These are phyloP conservation scores for Chaetomium sp. DNA, from an alignment of 2,329 filamentous ascomycete genomes.

Conservation along the genomic window DNA sequence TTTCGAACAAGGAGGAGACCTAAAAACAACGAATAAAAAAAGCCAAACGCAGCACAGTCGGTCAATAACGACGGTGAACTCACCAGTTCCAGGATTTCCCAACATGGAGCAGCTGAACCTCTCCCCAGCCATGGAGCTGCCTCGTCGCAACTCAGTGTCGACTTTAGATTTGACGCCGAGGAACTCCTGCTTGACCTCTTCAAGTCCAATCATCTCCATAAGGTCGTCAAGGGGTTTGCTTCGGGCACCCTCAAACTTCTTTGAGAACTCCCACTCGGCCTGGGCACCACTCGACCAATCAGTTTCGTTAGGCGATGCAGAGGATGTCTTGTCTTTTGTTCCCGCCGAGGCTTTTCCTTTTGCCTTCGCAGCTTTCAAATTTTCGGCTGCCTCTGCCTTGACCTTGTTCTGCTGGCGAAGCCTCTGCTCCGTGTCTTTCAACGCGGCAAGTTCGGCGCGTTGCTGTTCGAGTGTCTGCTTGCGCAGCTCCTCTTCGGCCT, in stretches of 20 bases:
- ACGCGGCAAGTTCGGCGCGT: slow-evolving; percentile 47
- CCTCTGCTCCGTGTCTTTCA: slow-evolving; percentile 41
- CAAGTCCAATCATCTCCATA: slow-evolving; percentile 72
- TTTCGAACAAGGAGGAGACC: slow-evolving; percentile 22
- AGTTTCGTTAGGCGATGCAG: not conserved
- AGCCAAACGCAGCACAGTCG: too few species aligned
- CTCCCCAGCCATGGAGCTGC: slow-evolving; percentile 56
- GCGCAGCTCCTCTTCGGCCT: slow-evolving; percentile 49
- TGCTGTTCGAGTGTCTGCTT: slow-evolving; percentile 50
- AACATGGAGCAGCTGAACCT: slow-evolving; percentile 65
- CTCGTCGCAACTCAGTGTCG: slow-evolving; percentile 62
- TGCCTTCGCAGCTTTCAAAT: slow-evolving; percentile 11
- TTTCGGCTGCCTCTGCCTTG: slow-evolving; percentile 13
- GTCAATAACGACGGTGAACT: not conserved
- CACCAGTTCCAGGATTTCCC: slow-evolving; percentile 75
- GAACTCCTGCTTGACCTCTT: slow-evolving; percentile 66
- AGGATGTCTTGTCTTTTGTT: not conserved
- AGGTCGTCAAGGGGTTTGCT: slow-evolving; percentile 62
- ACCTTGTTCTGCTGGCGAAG: slow-evolving; percentile 29
- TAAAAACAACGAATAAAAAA: too few species aligned
- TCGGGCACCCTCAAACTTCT: slow-evolving; percentile 51
- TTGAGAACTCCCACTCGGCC: slow-evolving; percentile 64
- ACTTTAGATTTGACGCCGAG: slow-evolving; percentile 64
- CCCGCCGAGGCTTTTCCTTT: not conserved
- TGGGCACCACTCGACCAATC: slow-evolving; percentile 39